Base-by-base conservation (phyloP, 2,329 filamentous ascomycete species). In the Scedosporium boydii region DNA sequence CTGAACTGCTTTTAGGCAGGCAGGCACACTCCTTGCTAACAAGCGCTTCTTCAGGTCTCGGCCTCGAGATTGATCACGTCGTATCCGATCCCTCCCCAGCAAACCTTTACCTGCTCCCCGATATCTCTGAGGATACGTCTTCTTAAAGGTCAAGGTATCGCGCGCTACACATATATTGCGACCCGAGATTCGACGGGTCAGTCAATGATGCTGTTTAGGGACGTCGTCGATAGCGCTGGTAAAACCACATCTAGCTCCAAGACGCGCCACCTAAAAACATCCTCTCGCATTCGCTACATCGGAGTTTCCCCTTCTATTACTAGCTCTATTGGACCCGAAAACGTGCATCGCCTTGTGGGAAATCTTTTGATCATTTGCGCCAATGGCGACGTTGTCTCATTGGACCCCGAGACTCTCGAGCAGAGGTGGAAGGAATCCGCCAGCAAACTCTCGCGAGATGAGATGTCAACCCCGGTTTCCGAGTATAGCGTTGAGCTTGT, bases 1-100 rank as follows among this genome's bases (percentile, higher is more conserved):
- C 60, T 18, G 21, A 23, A 12, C 16, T n/a, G 10, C 1, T 38
- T 38, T 38, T 10, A 38, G 34, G 14, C 16, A 21, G 38, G 9
- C 57, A 27, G 18, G n/a, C 44, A 27, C 44, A 12, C 34, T 16
- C 38, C 5, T 51, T 46, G 46, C 3, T 26, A 41, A 18, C 66
- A 72, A 63, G 72, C 61, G 9, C 9, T 6, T n/a, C 4, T 6
- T 12, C 65, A 88, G 86, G 78, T 87, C 56, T 79, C 84, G 3
- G 81, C 83, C 3, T 82, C 85, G 5, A 79, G 82, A 64, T 75
- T 87, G 65, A 80, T 88, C 67, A 87, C 85, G 6, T 88, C 86
- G 1, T 88, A 88, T 70, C 85, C 86, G 23, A 81, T 88, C 64
- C 83, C 86, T 27, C 86, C 86, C 1, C 84, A 87, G 71, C 82